Percentiles rank a stretch among this genome's conserved stretches.
These are phyloP conservation scores for Stentor coeruleus DNA, from an alignment of 73 alveolate genomes.

Conservation along the genomic window DNA sequence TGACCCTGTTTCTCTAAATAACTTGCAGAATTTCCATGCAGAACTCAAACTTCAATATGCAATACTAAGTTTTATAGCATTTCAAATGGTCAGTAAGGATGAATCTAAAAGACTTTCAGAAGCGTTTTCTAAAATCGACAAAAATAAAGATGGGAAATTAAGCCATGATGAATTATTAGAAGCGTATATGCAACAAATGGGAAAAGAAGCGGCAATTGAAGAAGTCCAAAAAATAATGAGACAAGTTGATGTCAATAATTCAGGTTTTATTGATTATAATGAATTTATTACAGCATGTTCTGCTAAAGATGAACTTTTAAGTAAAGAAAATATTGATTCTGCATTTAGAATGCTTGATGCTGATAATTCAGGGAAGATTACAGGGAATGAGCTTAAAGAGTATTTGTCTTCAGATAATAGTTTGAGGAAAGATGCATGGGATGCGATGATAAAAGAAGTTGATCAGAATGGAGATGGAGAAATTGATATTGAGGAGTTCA, in stretches of 20 bases:
- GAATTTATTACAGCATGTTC: conserved; percentile 1
- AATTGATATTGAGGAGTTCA: conserved; percentile 21
- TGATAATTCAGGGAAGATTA: conserved; percentile 12
- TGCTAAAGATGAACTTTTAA: background rate
- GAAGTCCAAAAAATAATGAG: background rate
- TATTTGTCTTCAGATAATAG: background rate
- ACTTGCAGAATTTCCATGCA: conserved; percentile 76
- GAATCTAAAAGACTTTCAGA: conserved; percentile 68
- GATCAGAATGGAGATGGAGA: conserved; percentile 26
- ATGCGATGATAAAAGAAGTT: conserved; percentile 3
- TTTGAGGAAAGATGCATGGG: background rate
- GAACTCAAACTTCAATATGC: conserved; percentile 78
- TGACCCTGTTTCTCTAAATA: conserved; percentile 49
- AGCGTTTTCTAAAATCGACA: conserved; percentile 56
- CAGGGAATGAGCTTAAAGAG: conserved; percentile 4
- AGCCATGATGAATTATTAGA: conserved; percentile 36
- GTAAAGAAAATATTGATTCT: conserved; percentile 15
- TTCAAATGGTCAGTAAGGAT: conserved; percentile 68
- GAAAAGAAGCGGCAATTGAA: background rate
- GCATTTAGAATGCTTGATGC: conserved; percentile 16
- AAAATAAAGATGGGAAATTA: conserved; percentile 43
- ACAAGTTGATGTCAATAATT: background rate
- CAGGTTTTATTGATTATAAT: background rate
- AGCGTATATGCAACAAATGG: background rate
- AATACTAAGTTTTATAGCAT: conserved; percentile 77